A percentile compares a stretch with the other conserved stretches of the same genome.
phyloP scores from a whole-genome alignment of 2,329 filamentous ascomycete genomes.

The Penicillium sp. region DNA sequence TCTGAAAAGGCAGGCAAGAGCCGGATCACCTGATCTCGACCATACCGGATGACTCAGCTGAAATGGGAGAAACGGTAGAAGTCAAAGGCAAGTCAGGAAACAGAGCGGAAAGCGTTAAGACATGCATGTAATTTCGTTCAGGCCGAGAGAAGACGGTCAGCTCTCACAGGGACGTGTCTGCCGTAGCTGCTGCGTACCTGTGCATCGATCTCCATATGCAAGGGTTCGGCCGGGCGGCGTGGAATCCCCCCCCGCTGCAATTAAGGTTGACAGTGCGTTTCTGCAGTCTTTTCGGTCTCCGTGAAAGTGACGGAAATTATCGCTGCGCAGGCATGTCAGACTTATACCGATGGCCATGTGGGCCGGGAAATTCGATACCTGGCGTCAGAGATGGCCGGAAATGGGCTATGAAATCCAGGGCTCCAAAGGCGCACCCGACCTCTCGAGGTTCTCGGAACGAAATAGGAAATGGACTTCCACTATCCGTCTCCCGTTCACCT shows the following conservation, averaged over 20 bases:
- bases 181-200: neutral
- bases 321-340: neutral
- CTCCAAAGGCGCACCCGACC: neutral
- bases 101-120: neutral
- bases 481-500: too few species aligned
- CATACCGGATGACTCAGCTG: conserved; percentile 3
- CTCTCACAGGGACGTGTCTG: neutral
- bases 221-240: neutral
- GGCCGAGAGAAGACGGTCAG: conserved; percentile 1
- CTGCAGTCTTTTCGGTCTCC: neutral
- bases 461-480: too few species aligned
- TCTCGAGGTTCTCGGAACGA: neutral
- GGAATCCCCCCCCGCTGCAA: neutral
- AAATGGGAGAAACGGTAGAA: neutral
- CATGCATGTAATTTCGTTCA: neutral
- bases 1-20: neutral
- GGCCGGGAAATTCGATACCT: neutral
- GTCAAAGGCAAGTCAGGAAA: neutral
- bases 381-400: neutral
- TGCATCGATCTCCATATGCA: neutral
- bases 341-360: neutral
- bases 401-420: neutral
- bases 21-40: conserved; percentile 7
- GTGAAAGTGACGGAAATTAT: too few species aligned
- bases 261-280: neutral